These are phyloP conservation scores for Juncus inflexus DNA, from an alignment of 176 grass and related monocot species.

Conservation along the genomic window DNA sequence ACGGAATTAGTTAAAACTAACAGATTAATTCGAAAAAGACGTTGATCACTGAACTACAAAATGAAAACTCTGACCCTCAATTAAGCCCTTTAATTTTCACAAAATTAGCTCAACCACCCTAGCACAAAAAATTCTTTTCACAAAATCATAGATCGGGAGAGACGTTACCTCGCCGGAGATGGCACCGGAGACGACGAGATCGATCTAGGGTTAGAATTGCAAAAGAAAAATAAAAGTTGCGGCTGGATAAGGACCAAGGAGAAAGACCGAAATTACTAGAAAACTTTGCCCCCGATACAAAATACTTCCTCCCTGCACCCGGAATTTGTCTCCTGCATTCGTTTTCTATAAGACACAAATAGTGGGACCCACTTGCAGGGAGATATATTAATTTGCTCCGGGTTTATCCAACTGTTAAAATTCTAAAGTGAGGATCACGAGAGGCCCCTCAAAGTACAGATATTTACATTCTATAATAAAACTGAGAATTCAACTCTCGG, in stretches of 20 bases:
- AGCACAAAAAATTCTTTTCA: not conserved
- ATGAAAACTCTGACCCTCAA: too few species aligned
- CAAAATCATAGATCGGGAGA: not conserved
- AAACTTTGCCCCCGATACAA: slow-evolving; percentile 11
- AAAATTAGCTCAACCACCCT: too few species aligned
- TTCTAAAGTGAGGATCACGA: too few species aligned
- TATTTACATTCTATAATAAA: too few species aligned
- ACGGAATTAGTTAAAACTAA: too few species aligned
- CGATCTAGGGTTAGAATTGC: slow-evolving; percentile 20
- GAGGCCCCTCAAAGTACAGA: too few species aligned
- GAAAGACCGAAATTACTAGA: slow-evolving; percentile 23
- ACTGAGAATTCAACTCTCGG: too few species aligned
- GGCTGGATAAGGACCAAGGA: slow-evolving; percentile 20
- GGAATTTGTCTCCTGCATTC: not conserved
- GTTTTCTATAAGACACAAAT: too few species aligned
- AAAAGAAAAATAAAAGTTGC: slow-evolving; percentile 2
- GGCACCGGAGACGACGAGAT: slow-evolving; percentile 6
- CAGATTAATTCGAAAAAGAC: too few species aligned
- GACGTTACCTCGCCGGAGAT: slow-evolving; percentile 11
- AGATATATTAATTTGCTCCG: not conserved
- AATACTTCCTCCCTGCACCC: not conserved
- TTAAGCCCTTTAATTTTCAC: too few species aligned
- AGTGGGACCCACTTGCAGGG: not conserved
- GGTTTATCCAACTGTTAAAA: not conserved
- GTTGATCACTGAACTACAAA: too few species aligned